These are phyloP conservation scores for Corchorus capsularis DNA, from an alignment of 345 rosid species.

Conservation along the genomic window DNA sequence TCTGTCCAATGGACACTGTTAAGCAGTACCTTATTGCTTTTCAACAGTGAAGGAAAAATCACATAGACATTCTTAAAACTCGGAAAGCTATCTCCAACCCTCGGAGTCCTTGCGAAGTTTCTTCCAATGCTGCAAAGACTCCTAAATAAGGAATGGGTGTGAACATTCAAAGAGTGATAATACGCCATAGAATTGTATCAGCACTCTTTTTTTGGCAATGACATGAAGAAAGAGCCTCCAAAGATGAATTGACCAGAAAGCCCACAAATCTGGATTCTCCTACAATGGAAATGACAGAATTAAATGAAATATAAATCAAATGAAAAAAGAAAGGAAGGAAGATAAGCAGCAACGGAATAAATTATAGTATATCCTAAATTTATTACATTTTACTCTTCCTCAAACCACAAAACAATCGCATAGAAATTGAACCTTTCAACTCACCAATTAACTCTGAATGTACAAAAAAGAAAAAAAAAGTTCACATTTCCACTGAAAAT, in stretches of 20 bases:
- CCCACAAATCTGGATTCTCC: background rate
- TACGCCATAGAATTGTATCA: slow-evolving; percentile 29
- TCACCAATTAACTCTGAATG: background rate
- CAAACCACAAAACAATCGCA: background rate
- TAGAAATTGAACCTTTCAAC: background rate
- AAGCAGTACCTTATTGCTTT: slow-evolving; percentile 23
- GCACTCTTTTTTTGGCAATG: background rate
- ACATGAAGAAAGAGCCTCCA: background rate
- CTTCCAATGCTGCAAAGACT: slow-evolving; percentile 23
- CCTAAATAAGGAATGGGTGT: slow-evolving; percentile 21
- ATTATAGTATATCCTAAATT: background rate
- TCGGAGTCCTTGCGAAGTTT: slow-evolving; percentile 22
- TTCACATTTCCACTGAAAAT: background rate
- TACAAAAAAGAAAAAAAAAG: too few species aligned
- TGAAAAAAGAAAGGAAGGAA: too few species aligned
- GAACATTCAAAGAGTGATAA: slow-evolving; percentile 25
- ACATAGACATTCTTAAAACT: slow-evolving; percentile 3
- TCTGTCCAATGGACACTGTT: background rate
- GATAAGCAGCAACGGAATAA: too few species aligned
- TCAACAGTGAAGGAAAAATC: slow-evolving; percentile 2
- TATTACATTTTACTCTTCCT: background rate
- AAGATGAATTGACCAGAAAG: background rate
- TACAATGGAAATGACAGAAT: background rate
- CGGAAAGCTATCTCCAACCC: slow-evolving; percentile 4
- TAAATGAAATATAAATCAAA: too few species aligned